phyloP scores from a whole-genome alignment of 164 flowering plant genomes.

The Buxus sempervirens region DNA sequence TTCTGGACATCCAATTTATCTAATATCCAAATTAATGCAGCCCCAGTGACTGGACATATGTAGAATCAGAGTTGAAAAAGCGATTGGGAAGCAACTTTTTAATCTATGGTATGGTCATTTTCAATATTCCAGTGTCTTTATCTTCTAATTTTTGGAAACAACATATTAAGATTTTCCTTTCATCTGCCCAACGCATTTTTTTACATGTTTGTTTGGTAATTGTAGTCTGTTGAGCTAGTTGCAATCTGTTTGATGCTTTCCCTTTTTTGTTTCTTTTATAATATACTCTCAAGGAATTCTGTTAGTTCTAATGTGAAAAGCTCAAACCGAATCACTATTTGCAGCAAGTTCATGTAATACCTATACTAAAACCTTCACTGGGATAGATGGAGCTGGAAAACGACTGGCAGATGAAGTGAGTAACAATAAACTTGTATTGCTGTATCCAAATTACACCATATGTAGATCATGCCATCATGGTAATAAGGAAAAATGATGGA shows the following conservation, averaged over 20 bases:
- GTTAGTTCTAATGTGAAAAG: neutral
- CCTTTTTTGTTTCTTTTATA: neutral
- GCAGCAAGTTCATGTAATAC: slow-evolving; percentile 91
- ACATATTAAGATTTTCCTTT: neutral
- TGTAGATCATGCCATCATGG: neutral
- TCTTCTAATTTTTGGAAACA: neutral
- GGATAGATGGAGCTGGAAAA: slow-evolving; percentile 91
- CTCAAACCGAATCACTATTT: slow-evolving; percentile 11
- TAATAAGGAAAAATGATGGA: neutral
- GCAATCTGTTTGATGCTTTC: neutral
- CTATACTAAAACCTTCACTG: slow-evolving; percentile 77
- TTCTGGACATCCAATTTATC: slow-evolving; percentile 1
- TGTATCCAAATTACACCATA: neutral
- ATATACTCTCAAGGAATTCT: neutral
- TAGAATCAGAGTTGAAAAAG: slow-evolving; percentile 75
- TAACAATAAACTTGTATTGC: slow-evolving; percentile 10
- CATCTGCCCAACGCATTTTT: neutral
- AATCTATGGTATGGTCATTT: slow-evolving; percentile 61
- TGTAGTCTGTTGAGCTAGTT: slow-evolving; percentile 3
- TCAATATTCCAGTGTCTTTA: slow-evolving; percentile 3
- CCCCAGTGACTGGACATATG: slow-evolving; percentile 94
- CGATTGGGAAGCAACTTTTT: slow-evolving; percentile 72
- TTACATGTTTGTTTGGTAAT: neutral
- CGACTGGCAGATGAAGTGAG: slow-evolving; percentile 93
- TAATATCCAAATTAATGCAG: slow-evolving; percentile 41